Conservation (phyloP, 1,284 basidiomycete species). For the Afroboletus lepidellus region DNA sequence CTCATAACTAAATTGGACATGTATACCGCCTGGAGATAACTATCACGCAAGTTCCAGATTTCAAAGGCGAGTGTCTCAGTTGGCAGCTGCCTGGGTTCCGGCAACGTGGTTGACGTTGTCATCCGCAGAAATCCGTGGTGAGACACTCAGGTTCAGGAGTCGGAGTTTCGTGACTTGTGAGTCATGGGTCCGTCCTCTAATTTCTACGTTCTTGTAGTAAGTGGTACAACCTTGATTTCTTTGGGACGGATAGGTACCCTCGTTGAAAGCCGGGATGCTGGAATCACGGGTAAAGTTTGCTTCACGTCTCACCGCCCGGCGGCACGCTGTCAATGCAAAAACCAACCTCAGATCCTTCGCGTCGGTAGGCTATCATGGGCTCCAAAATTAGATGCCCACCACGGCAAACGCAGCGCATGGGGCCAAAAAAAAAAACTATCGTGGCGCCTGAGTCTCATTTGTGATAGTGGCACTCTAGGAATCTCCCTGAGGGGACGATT, state of each 20-base stretch:
- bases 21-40: conserved; percentile 1
- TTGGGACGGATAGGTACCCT: background rate
- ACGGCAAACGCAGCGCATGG: background rate
- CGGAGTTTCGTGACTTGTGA: conserved; percentile 1
- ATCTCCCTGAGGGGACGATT: background rate
- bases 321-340: background rate
- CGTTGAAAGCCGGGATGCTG: background rate
- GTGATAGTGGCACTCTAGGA: conserved; percentile 6
- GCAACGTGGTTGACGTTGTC: background rate
- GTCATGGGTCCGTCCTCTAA: conserved; percentile 2
- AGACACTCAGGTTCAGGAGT: conserved; percentile 13
- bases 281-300: background rate
- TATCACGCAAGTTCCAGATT: conserved; percentile 14
- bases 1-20: background rate
- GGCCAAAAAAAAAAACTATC: background rate
- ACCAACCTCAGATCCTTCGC: background rate
- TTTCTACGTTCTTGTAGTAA: conserved; percentile 9
- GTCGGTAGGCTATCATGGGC: too few relatives aligned
- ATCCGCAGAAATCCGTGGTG: conserved; percentile 11
- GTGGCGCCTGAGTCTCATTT: conserved; percentile 15
- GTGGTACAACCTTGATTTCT: background rate
- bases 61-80: conserved; percentile 15
- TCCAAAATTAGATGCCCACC: background rate
- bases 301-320: background rate
- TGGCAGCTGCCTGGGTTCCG: background rate